Conservation (phyloP, 2,329 filamentous ascomycete species). For the Zalaria obscura region DNA sequence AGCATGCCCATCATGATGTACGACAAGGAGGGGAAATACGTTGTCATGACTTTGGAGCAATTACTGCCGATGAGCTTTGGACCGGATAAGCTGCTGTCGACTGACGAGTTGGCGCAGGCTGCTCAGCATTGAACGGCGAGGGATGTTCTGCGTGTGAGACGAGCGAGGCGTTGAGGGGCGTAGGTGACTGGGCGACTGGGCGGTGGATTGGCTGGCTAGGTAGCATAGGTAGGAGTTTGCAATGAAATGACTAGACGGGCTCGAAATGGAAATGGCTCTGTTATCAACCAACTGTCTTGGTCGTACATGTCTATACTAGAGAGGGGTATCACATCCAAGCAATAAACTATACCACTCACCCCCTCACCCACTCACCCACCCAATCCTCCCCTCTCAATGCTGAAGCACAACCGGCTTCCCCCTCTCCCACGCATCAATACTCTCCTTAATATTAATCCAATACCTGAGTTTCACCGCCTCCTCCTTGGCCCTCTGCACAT, state of each 20-base stretch:
- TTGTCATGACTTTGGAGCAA: slow-evolving; percentile 55
- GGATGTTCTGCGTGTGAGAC: too few relatives aligned
- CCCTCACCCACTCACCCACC: too few relatives aligned
- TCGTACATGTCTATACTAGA: background rate
- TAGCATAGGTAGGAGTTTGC: too few relatives aligned
- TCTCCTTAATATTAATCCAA: slow-evolving; percentile 79
- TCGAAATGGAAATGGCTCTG: background rate
- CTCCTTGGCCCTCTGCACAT: slow-evolving; percentile 49
- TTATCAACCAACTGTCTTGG: background rate
- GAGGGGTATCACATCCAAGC: slow-evolving; percentile 7
- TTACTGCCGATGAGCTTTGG: slow-evolving; percentile 40
- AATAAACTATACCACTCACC: too few relatives aligned
- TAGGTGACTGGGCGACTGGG: too few relatives aligned
- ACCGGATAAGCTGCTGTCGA: slow-evolving; percentile 27
- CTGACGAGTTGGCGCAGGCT: background rate
- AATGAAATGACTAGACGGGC: too few relatives aligned
- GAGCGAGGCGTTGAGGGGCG: too few relatives aligned
- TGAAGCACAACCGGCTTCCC: slow-evolving; percentile 48
- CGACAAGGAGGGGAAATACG: slow-evolving; percentile 61
- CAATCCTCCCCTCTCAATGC: slow-evolving; percentile 28
- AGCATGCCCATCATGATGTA: slow-evolving; percentile 80
- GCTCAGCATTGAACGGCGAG: too few relatives aligned
- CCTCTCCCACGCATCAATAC: slow-evolving; percentile 69
- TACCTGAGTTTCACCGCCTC: slow-evolving; percentile 73
- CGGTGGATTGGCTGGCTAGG: too few relatives aligned